Evolutionary conservation across 345 rosid genomes (phyloP).

Genomic region (Aegle marmelos): DNA sequence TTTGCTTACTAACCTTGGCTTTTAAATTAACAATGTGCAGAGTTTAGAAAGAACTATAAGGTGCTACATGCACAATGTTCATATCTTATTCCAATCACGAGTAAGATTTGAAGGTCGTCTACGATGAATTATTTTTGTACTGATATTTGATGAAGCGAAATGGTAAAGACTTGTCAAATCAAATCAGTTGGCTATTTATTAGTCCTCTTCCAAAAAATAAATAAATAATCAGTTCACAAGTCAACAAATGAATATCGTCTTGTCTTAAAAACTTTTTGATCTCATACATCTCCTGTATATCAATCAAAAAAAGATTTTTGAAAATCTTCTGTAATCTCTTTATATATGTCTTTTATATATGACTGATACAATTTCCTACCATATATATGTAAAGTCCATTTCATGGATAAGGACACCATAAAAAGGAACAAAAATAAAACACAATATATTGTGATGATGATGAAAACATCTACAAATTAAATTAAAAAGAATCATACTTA

Average conservation of each 20-base stretch:
- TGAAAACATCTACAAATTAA: not conserved
- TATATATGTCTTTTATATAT: not conserved
- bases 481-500: not conserved
- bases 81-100: too few species aligned
- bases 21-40: too few species aligned
- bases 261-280: not conserved
- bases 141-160: not conserved
- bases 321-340: not conserved
- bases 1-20: too few species aligned
- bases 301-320: not conserved
- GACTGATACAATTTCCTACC: not conserved
- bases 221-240: not conserved
- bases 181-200: too few species aligned
- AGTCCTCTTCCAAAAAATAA: too few species aligned
- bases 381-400: slow-evolving; percentile 13
- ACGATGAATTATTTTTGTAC: not conserved
- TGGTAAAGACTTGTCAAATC: not conserved
- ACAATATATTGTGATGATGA: not conserved
- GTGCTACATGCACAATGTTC: too few species aligned
- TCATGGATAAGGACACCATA: slow-evolving; percentile 19
- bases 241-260: not conserved
- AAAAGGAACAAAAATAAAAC: slow-evolving; percentile 9
- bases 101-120: too few species aligned
- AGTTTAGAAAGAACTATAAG: too few species aligned
- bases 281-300: not conserved